Percentiles rank a stretch among this genome's conserved stretches.
These are phyloP conservation scores for Metschnikowia gelsemii DNA, from an alignment of 805 yeast genomes.

Conservation along the genomic window DNA sequence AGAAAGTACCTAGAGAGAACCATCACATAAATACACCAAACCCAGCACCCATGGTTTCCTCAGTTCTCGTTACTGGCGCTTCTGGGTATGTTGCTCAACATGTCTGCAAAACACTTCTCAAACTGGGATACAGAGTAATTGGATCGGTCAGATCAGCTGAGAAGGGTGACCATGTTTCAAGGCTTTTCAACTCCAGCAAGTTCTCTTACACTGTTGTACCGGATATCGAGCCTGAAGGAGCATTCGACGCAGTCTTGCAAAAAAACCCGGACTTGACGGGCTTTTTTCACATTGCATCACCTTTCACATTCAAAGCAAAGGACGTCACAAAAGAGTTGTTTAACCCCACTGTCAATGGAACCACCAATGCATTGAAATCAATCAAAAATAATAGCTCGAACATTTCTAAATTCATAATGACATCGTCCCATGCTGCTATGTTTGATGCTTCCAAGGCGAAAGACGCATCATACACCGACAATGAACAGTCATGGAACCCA, in stretches of 20 bases:
- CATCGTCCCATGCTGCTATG: slow-evolving; percentile 18
- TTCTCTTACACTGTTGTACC: slow-evolving; percentile 47
- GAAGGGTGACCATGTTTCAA: slow-evolving; percentile 23
- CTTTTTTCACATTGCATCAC: slow-evolving; percentile 63
- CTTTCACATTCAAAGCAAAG: slow-evolving; percentile 46
- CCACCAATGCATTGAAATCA: slow-evolving; percentile 15
- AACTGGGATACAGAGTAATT: slow-evolving; percentile 25
- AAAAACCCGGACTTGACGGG: slow-evolving; percentile 50
- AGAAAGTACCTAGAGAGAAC: no score
- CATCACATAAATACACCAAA: neutral
- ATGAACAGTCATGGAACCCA: slow-evolving; percentile 50
- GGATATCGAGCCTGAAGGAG: slow-evolving; percentile 46
- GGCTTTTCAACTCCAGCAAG: slow-evolving; percentile 29
- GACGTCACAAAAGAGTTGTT: slow-evolving; percentile 51
- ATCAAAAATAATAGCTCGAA: slow-evolving; percentile 12
- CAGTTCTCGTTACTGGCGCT: slow-evolving; percentile 33
- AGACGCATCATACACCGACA: slow-evolving; percentile 29
- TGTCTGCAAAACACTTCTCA: slow-evolving; percentile 24
- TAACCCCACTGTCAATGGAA: slow-evolving; percentile 48
- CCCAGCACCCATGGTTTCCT: slow-evolving; percentile 7
- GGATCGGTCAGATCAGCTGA: slow-evolving; percentile 29
- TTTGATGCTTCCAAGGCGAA: slow-evolving; percentile 26
- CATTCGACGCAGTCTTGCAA: slow-evolving; percentile 47
- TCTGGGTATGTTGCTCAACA: slow-evolving; percentile 35
- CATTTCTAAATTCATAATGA: slow-evolving; percentile 13